phyloP scores from a whole-genome alignment of 495 filamentous ascomycete species.

The Apodospora peruviana region DNA sequence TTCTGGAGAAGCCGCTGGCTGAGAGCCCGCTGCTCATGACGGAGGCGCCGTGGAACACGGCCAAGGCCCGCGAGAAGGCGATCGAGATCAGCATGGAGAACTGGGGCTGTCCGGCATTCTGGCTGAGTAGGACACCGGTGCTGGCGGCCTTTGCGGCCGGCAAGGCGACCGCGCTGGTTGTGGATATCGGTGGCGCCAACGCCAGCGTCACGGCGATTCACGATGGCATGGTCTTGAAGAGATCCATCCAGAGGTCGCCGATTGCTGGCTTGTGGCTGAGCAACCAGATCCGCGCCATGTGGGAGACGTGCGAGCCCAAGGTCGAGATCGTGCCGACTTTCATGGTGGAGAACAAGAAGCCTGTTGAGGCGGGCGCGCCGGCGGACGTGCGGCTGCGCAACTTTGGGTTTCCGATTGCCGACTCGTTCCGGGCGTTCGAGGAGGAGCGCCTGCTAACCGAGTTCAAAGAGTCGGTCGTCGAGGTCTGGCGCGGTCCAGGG shows the following conservation, averaged over 20 bases:
- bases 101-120: slow-evolving; percentile 92
- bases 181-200: slow-evolving; percentile 88
- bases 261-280: slow-evolving; percentile 87
- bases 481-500: slow-evolving; percentile 83
- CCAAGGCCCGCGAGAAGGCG: slow-evolving; percentile 81
- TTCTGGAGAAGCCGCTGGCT: slow-evolving; percentile 76
- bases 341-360: slow-evolving; percentile 75
- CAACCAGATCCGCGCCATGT: slow-evolving; percentile 75
- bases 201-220: slow-evolving; percentile 88
- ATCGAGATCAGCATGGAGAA: slow-evolving; percentile 95
- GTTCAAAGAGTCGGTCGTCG: slow-evolving; percentile 96
- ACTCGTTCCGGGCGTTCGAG: slow-evolving; percentile 71
- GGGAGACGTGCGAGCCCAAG: slow-evolving; percentile 67
- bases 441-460: slow-evolving; percentile 91
- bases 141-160: slow-evolving; percentile 74
- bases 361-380: slow-evolving; percentile 82
- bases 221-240: slow-evolving; percentile 89
- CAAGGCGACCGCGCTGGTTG: slow-evolving; percentile 83
- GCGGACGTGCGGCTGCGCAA: slow-evolving; percentile 49
- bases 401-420: slow-evolving; percentile 60
- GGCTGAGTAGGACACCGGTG: slow-evolving; percentile 59
- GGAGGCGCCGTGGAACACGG: slow-evolving; percentile 85
- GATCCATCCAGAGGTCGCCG: slow-evolving; percentile 76
- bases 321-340: slow-evolving; percentile 81
- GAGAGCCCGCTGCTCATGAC: slow-evolving; percentile 93